A percentile compares a stretch with the other conserved stretches of the same genome.
phyloP scores from a whole-genome alignment of 2,329 filamentous ascomycete genomes.

The Stachybotrys chlorohalonatus region DNA sequence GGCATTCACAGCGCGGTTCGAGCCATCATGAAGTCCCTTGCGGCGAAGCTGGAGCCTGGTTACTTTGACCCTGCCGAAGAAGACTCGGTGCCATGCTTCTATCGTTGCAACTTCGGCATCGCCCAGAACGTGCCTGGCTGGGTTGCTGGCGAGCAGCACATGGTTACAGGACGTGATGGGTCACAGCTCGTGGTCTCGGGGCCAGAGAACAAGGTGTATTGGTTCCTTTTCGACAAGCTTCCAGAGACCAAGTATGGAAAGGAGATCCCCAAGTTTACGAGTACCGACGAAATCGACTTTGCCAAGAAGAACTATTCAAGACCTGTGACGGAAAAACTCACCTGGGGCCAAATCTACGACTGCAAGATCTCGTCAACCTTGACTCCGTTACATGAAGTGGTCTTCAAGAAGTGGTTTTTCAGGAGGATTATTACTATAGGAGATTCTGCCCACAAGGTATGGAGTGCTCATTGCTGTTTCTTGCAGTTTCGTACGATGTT shows the following conservation, averaged over 20 bases:
- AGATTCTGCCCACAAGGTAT: slow-evolving; percentile 31
- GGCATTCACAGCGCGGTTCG: slow-evolving; percentile 29
- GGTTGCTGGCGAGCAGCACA: slow-evolving; percentile 8
- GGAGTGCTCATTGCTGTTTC: neutral
- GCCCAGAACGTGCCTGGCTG: slow-evolving; percentile 15
- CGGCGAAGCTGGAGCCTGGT: slow-evolving; percentile 10
- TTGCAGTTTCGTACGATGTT: too few species aligned
- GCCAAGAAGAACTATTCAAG: neutral
- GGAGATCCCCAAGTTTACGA: slow-evolving; percentile 3
- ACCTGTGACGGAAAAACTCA: slow-evolving; percentile 1
- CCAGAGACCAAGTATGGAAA: neutral
- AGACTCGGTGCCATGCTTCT: slow-evolving; percentile 6
- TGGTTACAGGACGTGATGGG: neutral
- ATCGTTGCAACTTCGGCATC: slow-evolving; percentile 29
- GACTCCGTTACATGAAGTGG: slow-evolving; percentile 23
- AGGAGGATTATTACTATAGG: slow-evolving; percentile 28
- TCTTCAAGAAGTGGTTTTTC: slow-evolving; percentile 28
- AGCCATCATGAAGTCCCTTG: slow-evolving; percentile 16
- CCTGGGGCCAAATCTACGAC: slow-evolving; percentile 1
- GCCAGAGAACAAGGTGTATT: slow-evolving; percentile 1
- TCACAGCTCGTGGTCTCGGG: slow-evolving; percentile 1
- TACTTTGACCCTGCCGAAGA: slow-evolving; percentile 8
- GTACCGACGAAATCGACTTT: neutral
- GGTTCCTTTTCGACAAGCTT: slow-evolving; percentile 5
- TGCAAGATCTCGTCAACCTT: slow-evolving; percentile 16